phyloP scores from a whole-genome alignment of 306 rosid genomes.

The Inga leiocalycina region DNA sequence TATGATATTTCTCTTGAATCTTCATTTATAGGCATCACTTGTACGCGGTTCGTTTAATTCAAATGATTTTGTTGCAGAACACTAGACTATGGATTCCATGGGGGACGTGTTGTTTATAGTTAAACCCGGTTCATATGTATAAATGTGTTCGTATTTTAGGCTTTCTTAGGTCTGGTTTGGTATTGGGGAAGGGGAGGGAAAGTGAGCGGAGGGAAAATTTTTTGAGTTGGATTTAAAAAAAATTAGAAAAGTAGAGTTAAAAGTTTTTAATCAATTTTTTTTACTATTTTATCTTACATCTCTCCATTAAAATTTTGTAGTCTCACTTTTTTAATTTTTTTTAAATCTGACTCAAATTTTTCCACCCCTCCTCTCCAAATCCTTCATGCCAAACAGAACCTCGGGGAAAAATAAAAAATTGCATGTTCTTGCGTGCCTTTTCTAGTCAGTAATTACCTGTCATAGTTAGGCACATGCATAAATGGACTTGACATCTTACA shows the following conservation, averaged over 20 bases:
- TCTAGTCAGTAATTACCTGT: neutral
- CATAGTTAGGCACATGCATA: too few relatives aligned
- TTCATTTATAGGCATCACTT: neutral
- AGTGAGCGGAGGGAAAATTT: too few relatives aligned
- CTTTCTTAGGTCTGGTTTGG: neutral
- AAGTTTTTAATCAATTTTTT: too few relatives aligned
- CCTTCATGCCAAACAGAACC: too few relatives aligned
- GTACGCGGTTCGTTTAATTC: neutral
- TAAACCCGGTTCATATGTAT: slow-evolving; percentile 2
- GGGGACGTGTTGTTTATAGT: neutral
- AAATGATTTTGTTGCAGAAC: neutral
- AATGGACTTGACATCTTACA: neutral
- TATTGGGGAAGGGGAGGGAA: too few relatives aligned
- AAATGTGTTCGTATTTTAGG: neutral
- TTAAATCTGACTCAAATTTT: too few relatives aligned
- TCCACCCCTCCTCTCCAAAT: too few relatives aligned
- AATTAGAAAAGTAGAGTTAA: too few relatives aligned
- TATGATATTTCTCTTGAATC: neutral
- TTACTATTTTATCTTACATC: too few relatives aligned
- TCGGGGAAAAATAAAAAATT: neutral
- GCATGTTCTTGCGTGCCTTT: neutral
- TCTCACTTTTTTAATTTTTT: too few relatives aligned
- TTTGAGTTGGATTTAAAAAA: too few relatives aligned
- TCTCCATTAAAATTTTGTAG: too few relatives aligned
- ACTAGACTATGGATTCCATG: neutral